These are phyloP conservation scores for Cryptococcus floricola DNA, from an alignment of 1,284 basidiomycete species.

Conservation along the genomic window DNA sequence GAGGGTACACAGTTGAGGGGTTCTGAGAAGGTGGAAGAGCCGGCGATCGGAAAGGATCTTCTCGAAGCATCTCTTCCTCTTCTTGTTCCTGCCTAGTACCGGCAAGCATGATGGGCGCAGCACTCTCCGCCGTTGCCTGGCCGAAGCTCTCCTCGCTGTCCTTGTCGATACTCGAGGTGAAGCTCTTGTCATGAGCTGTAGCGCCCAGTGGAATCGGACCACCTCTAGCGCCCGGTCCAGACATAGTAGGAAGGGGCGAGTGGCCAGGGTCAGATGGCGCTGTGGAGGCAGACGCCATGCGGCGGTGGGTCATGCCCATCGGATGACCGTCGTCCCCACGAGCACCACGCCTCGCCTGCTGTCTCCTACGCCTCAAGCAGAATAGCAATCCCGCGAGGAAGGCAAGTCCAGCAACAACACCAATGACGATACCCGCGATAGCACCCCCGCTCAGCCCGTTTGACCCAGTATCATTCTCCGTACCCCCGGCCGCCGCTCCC, in stretches of 20 bases:
- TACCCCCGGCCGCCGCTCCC: neutral
- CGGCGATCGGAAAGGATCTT: neutral
- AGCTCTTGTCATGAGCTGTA: neutral
- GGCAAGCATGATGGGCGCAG: neutral
- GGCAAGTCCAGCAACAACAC: slow-evolving; percentile 26
- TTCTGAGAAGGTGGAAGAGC: neutral
- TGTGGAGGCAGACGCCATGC: slow-evolving; percentile 8
- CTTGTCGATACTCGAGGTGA: slow-evolving; percentile 5
- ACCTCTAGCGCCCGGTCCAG: neutral
- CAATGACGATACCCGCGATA: slow-evolving; percentile 42
- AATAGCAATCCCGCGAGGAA: slow-evolving; percentile 23
- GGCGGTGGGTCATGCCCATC: slow-evolving; percentile 5
- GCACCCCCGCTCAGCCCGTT: slow-evolving; percentile 28
- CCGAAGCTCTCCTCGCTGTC: neutral
- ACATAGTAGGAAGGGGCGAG: neutral
- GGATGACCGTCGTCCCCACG: neutral
- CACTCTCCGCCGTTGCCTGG: neutral
- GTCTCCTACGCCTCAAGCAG: slow-evolving; percentile 14
- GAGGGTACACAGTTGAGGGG: neutral
- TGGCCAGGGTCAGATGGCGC: slow-evolving; percentile 8
- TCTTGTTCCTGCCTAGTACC: neutral
- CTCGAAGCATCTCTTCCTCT: neutral
- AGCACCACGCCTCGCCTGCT: neutral
- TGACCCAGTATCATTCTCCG: slow-evolving; percentile 1
- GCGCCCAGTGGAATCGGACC: slow-evolving; percentile 5